Evolutionary conservation across 345 rosid species (phyloP), one percentile per base, ranked within the genome.

Genomic region (Combretum micranthum): DNA sequence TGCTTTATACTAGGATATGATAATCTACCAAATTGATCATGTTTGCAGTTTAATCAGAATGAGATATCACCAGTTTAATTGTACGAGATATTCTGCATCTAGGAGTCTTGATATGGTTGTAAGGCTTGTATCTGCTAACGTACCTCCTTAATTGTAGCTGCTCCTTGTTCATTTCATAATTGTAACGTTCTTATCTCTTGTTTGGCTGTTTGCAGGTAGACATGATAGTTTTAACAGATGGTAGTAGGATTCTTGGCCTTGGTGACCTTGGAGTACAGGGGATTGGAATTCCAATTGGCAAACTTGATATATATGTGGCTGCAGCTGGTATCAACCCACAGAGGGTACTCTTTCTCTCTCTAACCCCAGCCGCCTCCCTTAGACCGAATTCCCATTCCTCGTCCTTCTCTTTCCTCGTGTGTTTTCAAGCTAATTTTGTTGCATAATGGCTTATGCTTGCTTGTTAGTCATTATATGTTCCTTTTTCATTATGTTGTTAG

Each of bases 211-310:
- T 47, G 65, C 83, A 93, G 86, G 99, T 93, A n/a, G 99, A 93
- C 75, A 93, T 93, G 99, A 88, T 93, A 71, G 97, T 93, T 23
- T 66, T 89, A 47, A 93, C 99, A 16, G 97, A 93, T 64, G 99
- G 99, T 23, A 89, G 99, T 44, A 94, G 97, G 55, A 85, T 93
- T 67, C 94, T 93, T 62, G 97, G 99, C 72, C 84, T 93, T 57
- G 99, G 99, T 48, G 99, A 93, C 68, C 96, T 93, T 55, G 99
- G 99, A 47, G 97, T 93, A 59, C 99, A 93, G 70, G 99, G 99
- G 37, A 93, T 93, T 58, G 96, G 96, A 21, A 93, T 89, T 62
- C 94, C 99, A 20, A 87, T 93, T 44, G 99, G 99, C 51, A 93
- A 93, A 73, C 90, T 93, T n/a, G 99, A 93, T 72, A 85, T 93